Conservation (phyloP, 2,329 filamentous ascomycete species). For the Aspergillus phoenicis region DNA sequence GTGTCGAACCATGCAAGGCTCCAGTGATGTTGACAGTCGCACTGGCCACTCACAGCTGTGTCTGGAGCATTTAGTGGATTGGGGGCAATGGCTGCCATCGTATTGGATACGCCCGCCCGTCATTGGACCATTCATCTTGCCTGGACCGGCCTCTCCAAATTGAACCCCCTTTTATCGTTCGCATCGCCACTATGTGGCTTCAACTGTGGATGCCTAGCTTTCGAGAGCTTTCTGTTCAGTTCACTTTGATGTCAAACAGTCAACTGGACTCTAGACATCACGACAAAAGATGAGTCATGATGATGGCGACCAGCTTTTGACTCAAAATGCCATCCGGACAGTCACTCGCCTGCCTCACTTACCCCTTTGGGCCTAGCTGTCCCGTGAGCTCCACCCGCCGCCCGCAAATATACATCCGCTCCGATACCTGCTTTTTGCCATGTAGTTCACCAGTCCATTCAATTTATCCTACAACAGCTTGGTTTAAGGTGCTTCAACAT, state of each 20-base stretch:
- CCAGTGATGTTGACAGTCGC: neutral
- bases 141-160: neutral
- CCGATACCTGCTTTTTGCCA: neutral
- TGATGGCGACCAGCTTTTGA: slow-evolving; percentile 3
- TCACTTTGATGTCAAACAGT: neutral
- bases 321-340: neutral
- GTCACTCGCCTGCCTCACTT: neutral
- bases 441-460: neutral
- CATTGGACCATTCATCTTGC: neutral
- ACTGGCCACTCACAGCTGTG: neutral
- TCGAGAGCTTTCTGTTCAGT: neutral
- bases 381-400: slow-evolving; percentile 4
- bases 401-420: neutral
- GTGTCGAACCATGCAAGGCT: slow-evolving; percentile 4
- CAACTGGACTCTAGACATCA: neutral
- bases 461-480: neutral
- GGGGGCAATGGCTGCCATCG: neutral
- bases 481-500: neutral
- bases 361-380: neutral
- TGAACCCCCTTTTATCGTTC: neutral
- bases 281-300: slow-evolving; percentile 7
- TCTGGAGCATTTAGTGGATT: neutral
- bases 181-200: neutral
- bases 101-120: slow-evolving; percentile 6
- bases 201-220: neutral